Conservation (phyloP, 139 green algal genomes). For the Micromonas pusilla region DNA sequence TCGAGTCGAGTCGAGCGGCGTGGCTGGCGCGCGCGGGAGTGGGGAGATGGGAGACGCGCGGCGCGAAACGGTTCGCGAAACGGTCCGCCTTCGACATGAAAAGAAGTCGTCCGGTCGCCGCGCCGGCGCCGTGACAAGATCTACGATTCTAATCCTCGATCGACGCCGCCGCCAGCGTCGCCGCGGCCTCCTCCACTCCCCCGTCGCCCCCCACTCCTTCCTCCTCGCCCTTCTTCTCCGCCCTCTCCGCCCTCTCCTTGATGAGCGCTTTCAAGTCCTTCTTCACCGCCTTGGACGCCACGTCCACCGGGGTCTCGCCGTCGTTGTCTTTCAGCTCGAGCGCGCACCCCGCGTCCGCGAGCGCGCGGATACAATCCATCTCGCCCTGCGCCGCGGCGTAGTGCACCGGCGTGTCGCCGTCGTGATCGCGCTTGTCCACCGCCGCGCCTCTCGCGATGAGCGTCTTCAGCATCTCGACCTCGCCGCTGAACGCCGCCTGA, state of each 20-base stretch:
- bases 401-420: constrained; percentile 3
- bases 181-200: not conserved
- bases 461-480: not conserved
- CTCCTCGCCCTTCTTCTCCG: too few relatives aligned
- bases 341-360: not conserved
- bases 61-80: too few relatives aligned
- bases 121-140: too few relatives aligned
- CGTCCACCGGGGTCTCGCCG: not conserved
- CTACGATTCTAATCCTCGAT: not conserved
- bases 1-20: too few relatives aligned
- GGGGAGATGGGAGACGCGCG: too few relatives aligned
- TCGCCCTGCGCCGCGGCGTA: constrained; percentile 4
- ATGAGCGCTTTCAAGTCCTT: not conserved
- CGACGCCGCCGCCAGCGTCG: not conserved
- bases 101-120: too few relatives aligned
- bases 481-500: constrained; percentile 10
- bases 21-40: too few relatives aligned
- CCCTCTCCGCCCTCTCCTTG: too few relatives aligned
- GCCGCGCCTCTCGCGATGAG: not conserved
- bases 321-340: constrained; percentile 3
- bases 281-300: not conserved
- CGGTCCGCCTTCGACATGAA: too few relatives aligned
- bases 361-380: not conserved
- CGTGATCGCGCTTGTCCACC: not conserved
- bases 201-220: too few relatives aligned